Evolutionary conservation across 2,329 filamentous ascomycete genomes (phyloP).

Genomic region (Elsinoe batatas): DNA sequence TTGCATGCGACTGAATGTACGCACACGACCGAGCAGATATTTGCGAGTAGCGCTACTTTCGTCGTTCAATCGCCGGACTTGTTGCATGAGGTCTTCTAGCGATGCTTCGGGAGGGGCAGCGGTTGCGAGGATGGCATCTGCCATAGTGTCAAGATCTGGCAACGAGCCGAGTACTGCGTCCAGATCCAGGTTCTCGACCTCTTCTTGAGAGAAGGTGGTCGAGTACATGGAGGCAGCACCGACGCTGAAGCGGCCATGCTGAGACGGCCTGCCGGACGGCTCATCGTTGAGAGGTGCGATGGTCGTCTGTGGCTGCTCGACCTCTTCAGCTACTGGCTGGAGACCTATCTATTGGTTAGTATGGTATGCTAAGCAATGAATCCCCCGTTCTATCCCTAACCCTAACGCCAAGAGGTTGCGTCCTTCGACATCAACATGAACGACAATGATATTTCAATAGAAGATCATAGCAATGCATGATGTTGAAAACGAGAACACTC

Average conservation of each 20-base stretch:
- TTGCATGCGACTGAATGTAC: slow-evolving; percentile 27
- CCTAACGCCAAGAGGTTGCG: not conserved
- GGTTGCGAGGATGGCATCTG: slow-evolving; percentile 22
- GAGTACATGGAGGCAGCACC: slow-evolving; percentile 32
- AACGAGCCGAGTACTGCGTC: slow-evolving; percentile 34
- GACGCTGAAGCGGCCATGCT: not conserved
- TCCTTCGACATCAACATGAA: not conserved
- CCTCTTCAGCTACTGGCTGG: slow-evolving; percentile 17
- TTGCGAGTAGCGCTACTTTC: slow-evolving; percentile 32
- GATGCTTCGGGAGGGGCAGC: slow-evolving; percentile 23
- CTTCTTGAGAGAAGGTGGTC: slow-evolving; percentile 36
- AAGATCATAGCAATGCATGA: too few relatives aligned
- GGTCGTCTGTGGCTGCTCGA: not conserved
- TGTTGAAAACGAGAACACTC: too few relatives aligned
- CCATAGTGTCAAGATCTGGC: slow-evolving; percentile 26
- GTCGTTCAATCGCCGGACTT: slow-evolving; percentile 22
- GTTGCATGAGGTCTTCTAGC: slow-evolving; percentile 20
- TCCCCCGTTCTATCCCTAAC: slow-evolving; percentile 6
- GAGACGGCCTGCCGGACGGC: not conserved
- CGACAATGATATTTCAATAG: too few relatives aligned
- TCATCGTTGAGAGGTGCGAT: slow-evolving; percentile 4
- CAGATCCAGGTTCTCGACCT: slow-evolving; percentile 33
- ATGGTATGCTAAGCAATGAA: not conserved
- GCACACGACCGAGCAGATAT: slow-evolving; percentile 28
- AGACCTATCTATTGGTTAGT: slow-evolving; percentile 16